Evolutionary conservation across 1,139 yeast genomes (phyloP), one percentile per base, ranked within the genome.

Genomic region (Saccharomycopsis crataegensis): DNA sequence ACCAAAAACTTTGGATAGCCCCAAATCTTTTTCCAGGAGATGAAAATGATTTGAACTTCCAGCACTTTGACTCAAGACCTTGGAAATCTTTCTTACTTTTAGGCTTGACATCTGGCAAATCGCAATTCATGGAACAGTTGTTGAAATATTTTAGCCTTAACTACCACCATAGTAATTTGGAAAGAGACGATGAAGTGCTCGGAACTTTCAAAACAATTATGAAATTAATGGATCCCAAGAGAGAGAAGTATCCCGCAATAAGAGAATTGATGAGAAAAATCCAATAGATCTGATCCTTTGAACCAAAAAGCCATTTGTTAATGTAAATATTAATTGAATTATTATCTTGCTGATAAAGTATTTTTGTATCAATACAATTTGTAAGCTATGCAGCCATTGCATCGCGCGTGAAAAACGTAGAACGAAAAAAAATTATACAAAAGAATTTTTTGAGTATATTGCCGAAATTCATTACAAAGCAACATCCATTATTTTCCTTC

Each of bases 31-130:
- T 6, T 11, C 36, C 48, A 45, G 37, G 34, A 42, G 37, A 9
- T 8, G 11, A n/a, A 37, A 41, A 22, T 16, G 32, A 44, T 7
- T 32, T 34, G 22, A 16, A 14, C 32, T 40, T 34, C 17, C 33
- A 40, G 4, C 38, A 37, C 8, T 36, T 46, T 37, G 58, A 55
- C 38, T 37, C 52, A 6, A 43, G 58, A 31, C 58, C 58, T 22
- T 55, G 58, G 58, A 36, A 31, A 22, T 40, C 32, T 28, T 51
- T 52, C n/a, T 49, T 55, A 11, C 37, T 41, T 12, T 33, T 55
- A 12, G 45, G 50, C 36, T 44, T 17, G 12, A n/a, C 32, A n/a
- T 33, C 51, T n/a, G 38, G 43, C 11, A 41, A 50, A 28, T 43
- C 8, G 4, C 31, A 43, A 8, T 5, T 50, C 5, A 52, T 55